Evolutionary conservation across 2,329 filamentous ascomycete species (phyloP).

Genomic region (Diaporthe velutina): DNA sequence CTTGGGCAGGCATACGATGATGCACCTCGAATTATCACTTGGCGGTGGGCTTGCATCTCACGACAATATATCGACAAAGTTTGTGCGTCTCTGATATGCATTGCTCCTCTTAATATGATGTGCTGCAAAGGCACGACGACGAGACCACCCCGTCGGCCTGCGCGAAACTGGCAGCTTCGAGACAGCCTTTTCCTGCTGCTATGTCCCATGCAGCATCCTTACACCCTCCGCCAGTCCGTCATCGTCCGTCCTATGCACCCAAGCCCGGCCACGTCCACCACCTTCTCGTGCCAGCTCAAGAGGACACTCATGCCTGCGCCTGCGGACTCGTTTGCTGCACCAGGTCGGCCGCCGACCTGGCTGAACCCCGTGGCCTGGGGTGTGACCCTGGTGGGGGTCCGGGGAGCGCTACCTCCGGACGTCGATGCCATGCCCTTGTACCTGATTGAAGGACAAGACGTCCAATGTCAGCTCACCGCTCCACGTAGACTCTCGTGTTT

Average conservation of each 20-base stretch:
- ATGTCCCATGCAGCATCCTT: constrained; percentile 44
- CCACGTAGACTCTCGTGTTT: background rate
- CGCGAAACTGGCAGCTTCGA: background rate
- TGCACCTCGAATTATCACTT: background rate
- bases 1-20: no score
- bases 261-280: constrained; percentile 91
- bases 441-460: constrained; percentile 56
- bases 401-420: constrained; percentile 56
- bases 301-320: constrained; percentile 95
- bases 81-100: constrained; percentile 12
- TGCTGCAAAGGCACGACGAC: background rate
- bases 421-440: constrained; percentile 86
- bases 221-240: constrained; percentile 95
- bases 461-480: constrained; percentile 31
- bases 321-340: constrained; percentile 73
- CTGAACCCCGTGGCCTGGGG: constrained; percentile 91
- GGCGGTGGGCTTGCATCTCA: background rate
- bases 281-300: constrained; percentile 98
- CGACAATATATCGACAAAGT: background rate
- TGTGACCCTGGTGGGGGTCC: constrained; percentile 65
- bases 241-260: constrained; percentile 95
- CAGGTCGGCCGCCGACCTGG: constrained; percentile 74
- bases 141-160: background rate
- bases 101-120: background rate
- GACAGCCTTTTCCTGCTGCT: background rate